These are phyloP conservation scores for Escallonia herrerae DNA, from an alignment of 129 eudicot species.

Conservation along the genomic window DNA sequence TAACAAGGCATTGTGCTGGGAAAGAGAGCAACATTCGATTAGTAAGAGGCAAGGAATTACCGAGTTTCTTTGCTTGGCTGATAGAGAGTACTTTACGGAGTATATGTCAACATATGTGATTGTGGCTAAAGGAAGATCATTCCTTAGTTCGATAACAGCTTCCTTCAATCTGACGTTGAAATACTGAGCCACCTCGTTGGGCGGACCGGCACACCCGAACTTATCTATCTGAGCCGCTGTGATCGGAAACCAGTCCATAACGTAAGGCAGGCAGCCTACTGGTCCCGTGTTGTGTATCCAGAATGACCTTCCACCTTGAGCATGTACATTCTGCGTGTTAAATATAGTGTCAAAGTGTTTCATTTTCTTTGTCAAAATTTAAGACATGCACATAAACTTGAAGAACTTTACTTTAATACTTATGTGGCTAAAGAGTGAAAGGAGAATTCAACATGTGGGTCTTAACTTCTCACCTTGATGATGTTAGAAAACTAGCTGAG, in stretches of 20 bases:
- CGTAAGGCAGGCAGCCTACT: slow-evolving; percentile 70
- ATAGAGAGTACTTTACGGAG: slow-evolving; percentile 57
- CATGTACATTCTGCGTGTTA: slow-evolving; percentile 57
- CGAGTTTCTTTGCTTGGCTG: slow-evolving; percentile 51
- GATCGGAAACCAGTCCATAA: slow-evolving; percentile 41
- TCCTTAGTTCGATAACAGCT: slow-evolving; percentile 37
- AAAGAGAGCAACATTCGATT: no score
- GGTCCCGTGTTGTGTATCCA: slow-evolving; percentile 93
- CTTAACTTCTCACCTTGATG: slow-evolving; percentile 40
- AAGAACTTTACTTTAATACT: no score
- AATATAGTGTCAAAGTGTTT: no score
- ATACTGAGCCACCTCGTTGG: slow-evolving; percentile 51
- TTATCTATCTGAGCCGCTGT: slow-evolving; percentile 52
- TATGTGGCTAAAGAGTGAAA: no score
- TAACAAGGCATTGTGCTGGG: no score
- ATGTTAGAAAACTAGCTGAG: slow-evolving; percentile 33
- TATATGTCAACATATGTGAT: slow-evolving; percentile 74
- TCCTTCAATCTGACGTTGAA: slow-evolving; percentile 53
- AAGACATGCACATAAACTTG: no score
- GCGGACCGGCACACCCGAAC: slow-evolving; percentile 58
- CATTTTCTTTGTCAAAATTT: no score
- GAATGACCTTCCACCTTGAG: slow-evolving; percentile 65
- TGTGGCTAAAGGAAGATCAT: slow-evolving; percentile 57
- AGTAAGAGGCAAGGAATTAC: slow-evolving; percentile 12
- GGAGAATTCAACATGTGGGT: background rate